Conservation (phyloP, 495 filamentous ascomycete species). For the Talaromyces ruber region DNA sequence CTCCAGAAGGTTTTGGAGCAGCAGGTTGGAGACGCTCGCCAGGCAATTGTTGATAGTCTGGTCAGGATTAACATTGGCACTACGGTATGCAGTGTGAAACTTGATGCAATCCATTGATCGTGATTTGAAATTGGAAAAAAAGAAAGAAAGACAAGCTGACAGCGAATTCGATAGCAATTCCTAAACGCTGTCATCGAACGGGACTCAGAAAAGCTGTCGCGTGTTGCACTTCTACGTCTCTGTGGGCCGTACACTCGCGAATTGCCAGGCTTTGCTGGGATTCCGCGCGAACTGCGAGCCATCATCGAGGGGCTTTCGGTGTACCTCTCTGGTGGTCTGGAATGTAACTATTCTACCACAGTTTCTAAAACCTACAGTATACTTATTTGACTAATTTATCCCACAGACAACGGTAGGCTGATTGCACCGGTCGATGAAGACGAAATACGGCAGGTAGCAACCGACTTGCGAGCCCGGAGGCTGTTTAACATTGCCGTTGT, state of each 20-base stretch:
- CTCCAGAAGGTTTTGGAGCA: slow-evolving; percentile 36
- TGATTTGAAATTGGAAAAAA: too few species aligned
- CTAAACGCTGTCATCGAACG: slow-evolving; percentile 54
- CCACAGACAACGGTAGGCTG: slow-evolving; percentile 9
- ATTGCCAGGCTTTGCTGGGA: slow-evolving; percentile 36
- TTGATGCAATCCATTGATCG: too few species aligned
- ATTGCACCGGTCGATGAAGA: slow-evolving; percentile 14
- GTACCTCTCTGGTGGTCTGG: slow-evolving; percentile 13
- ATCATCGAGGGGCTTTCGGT: slow-evolving; percentile 16
- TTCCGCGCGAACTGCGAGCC: slow-evolving; percentile 21
- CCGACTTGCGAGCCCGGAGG: slow-evolving; percentile 5
- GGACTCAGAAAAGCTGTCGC: slow-evolving; percentile 26
- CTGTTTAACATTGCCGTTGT: slow-evolving; percentile 18
- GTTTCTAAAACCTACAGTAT: neutral
- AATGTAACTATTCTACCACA: too few species aligned
- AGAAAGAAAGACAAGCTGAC: too few species aligned
- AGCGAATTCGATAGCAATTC: slow-evolving; percentile 31
- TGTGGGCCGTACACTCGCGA: slow-evolving; percentile 31
- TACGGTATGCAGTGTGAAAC: too few species aligned
- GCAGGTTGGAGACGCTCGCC: slow-evolving; percentile 16
- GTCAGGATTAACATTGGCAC: slow-evolving; percentile 52
- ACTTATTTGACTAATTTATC: slow-evolving; percentile 10
- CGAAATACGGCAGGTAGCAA: slow-evolving; percentile 10
- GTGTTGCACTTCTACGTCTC: slow-evolving; percentile 27
- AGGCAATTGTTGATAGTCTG: slow-evolving; percentile 25